These are phyloP conservation scores for Cucumis cinereus DNA, from an alignment of 306 rosid genomes.

Conservation along the genomic window DNA sequence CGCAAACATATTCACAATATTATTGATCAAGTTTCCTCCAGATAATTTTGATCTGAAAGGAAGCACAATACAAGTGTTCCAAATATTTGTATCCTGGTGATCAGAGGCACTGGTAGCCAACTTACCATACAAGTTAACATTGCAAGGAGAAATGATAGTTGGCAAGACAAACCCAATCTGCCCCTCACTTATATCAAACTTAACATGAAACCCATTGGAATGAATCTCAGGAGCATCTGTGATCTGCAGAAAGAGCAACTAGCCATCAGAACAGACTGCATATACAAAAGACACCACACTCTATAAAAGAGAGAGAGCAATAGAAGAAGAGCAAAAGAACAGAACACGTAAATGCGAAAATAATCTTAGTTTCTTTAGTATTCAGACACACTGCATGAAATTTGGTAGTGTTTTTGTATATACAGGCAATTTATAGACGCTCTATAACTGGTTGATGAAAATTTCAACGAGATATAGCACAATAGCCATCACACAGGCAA, in stretches of 20 bases:
- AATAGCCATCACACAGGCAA: neutral
- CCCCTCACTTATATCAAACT: conserved; percentile 89
- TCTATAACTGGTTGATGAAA: neutral
- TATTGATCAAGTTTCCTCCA: conserved; percentile 42
- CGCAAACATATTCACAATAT: conserved; percentile 58
- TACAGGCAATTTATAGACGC: neutral
- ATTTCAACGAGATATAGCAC: neutral
- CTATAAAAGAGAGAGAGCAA: neutral
- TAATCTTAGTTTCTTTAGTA: neutral
- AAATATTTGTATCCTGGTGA: conserved; percentile 26
- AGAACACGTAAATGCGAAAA: neutral
- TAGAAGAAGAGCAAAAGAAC: neutral
- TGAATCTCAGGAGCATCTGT: conserved; percentile 98
- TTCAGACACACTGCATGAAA: neutral
- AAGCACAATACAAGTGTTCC: conserved; percentile 92
- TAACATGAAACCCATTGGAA: conserved; percentile 91
- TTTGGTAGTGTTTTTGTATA: neutral
- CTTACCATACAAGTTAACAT: conserved; percentile 42
- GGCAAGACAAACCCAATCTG: conserved; percentile 98
- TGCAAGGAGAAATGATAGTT: conserved; percentile 58
- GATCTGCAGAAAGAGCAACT: conserved; percentile 43
- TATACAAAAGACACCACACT: neutral
- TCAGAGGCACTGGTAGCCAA: conserved; percentile 37
- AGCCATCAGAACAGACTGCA: conserved; percentile 3
- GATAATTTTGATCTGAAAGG: conserved; percentile 61